Evolutionary conservation across 176 grass and related monocot species (phyloP).

Genomic region (Rhipidocladum racemiflorum): DNA sequence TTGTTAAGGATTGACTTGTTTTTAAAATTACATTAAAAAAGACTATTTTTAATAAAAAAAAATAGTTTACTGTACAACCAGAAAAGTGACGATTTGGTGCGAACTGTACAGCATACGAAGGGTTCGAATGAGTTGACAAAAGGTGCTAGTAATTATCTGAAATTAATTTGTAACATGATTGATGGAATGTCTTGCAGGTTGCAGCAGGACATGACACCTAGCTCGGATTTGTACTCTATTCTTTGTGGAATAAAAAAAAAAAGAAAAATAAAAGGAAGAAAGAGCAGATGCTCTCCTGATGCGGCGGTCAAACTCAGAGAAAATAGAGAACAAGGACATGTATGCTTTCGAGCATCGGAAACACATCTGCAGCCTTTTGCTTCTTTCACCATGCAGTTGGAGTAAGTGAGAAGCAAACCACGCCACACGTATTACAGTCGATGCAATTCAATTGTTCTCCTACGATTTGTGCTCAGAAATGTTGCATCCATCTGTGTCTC

Average conservation of each 20-base stretch:
- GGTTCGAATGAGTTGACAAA: too few relatives aligned
- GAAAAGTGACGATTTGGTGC: too few relatives aligned
- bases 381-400: conserved; percentile 20
- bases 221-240: neutral
- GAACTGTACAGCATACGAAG: too few relatives aligned
- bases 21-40: too few relatives aligned
- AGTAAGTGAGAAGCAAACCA: conserved; percentile 43
- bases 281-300: neutral
- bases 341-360: conserved; percentile 36
- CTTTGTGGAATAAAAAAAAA: neutral
- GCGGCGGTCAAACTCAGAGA: neutral
- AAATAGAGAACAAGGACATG: neutral
- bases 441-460: neutral
- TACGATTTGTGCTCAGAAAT: neutral
- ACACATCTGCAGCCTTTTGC: conserved; percentile 29
- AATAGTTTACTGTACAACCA: too few relatives aligned
- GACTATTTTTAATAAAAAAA: too few relatives aligned
- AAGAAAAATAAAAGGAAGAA: neutral
- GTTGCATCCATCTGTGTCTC: neutral
- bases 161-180: conserved; percentile 4
- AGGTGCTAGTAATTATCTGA: neutral
- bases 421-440: neutral
- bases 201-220: conserved; percentile 33
- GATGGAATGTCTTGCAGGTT: conserved; percentile 36
- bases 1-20: too few relatives aligned